Conservation (phyloP, 2,329 filamentous ascomycete species). For the Daldinia sp. region DNA sequence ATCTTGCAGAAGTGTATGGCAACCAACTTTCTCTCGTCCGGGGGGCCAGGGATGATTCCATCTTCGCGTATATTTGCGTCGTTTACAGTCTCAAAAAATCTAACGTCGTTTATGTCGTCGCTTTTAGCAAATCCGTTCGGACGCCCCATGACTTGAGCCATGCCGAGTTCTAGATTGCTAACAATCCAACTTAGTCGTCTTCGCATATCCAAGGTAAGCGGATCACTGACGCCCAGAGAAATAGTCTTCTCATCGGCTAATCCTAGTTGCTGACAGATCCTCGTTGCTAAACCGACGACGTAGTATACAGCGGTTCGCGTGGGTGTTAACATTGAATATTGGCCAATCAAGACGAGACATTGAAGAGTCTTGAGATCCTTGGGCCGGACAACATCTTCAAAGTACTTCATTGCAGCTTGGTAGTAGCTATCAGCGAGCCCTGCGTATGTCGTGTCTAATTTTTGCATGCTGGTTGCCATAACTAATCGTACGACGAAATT, state of each 20-base stretch:
- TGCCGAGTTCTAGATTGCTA: constrained; percentile 84
- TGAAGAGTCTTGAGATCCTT: constrained; percentile 92
- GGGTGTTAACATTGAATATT: constrained; percentile 91
- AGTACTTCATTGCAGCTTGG: constrained; percentile 82
- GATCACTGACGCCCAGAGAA: constrained; percentile 68
- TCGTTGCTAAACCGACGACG: constrained; percentile 85
- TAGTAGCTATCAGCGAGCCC: constrained; percentile 96
- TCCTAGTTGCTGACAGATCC: constrained; percentile 88
- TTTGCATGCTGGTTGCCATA: constrained; percentile 93
- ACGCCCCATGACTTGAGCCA: constrained; percentile 87
- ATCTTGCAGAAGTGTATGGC: constrained; percentile 95
- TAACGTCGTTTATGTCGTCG: constrained; percentile 83
- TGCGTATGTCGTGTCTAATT: constrained; percentile 87
- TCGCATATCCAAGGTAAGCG: constrained; percentile 86
- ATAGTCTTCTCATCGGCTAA: constrained; percentile 91
- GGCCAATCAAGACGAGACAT: constrained; percentile 84
- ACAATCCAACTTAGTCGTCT: constrained; percentile 89
- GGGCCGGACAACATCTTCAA: constrained; percentile 83
- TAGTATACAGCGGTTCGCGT: constrained; percentile 94
- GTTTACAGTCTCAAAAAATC: constrained; percentile 82
- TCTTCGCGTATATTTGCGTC: constrained; percentile 83
- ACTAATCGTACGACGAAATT: constrained; percentile 92
- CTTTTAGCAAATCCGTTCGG: constrained; percentile 85
- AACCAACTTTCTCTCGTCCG: constrained; percentile 84
- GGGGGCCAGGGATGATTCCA: constrained; percentile 76